A percentile compares a stretch with the other conserved stretches of the same genome.
Evolutionary conservation across 352 stramenopile genomes (phyloP).

Genomic region (Globisporangium heterothallicum): DNA sequence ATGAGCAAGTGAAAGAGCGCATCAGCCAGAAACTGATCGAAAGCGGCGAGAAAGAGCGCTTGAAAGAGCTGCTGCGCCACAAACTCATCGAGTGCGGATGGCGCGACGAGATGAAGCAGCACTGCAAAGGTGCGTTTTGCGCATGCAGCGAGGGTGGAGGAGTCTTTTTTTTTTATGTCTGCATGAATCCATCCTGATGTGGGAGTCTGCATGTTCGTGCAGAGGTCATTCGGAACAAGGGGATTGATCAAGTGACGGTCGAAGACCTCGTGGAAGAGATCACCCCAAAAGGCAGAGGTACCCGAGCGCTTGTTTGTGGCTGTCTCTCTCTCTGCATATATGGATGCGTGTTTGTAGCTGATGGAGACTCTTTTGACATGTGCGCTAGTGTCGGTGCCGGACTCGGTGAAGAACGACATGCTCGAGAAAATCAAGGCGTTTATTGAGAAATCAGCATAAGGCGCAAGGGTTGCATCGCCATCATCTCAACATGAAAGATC

Average conservation of each 20-base stretch:
- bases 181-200: too few species aligned
- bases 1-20: slow-evolving; percentile 65
- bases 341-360: neutral
- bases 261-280: slow-evolving; percentile 93
- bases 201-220: too few species aligned
- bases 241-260: slow-evolving; percentile 92
- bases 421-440: slow-evolving; percentile 90
- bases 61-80: slow-evolving; percentile 85
- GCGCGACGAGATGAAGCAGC: slow-evolving; percentile 88
- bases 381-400: slow-evolving; percentile 63
- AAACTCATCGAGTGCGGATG: slow-evolving; percentile 90
- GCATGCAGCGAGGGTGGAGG: too few species aligned
- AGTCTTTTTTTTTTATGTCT: too few species aligned
- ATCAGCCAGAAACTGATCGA: slow-evolving; percentile 88
- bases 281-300: slow-evolving; percentile 81
- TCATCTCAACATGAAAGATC: too few species aligned
- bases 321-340: neutral
- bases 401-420: slow-evolving; percentile 87
- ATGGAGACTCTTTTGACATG: slow-evolving; percentile 4
- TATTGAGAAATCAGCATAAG: slow-evolving; percentile 67
- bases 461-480: neutral
- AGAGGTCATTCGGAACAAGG: slow-evolving; percentile 93
- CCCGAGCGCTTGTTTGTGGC: too few species aligned
- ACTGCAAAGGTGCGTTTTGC: slow-evolving; percentile 68
- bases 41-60: slow-evolving; percentile 85